Evolutionary conservation across 1,139 yeast genomes (phyloP).

Genomic region (Nakaseomyces kungkrabaensis): DNA sequence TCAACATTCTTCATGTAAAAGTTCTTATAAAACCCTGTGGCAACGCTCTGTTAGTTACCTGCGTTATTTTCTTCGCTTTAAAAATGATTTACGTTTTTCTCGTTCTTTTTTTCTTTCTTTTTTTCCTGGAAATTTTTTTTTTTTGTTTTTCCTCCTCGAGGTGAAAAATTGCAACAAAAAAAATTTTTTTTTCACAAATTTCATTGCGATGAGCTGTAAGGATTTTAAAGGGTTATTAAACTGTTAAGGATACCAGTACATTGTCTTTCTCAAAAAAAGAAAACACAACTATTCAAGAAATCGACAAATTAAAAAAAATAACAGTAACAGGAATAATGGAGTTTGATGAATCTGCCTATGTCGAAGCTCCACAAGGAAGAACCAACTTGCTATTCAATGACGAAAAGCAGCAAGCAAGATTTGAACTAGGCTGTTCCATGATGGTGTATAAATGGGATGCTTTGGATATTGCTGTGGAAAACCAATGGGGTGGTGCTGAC

Average conservation of each 20-base stretch:
- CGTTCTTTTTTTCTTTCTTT: background rate
- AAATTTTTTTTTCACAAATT: background rate
- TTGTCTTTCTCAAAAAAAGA: no score
- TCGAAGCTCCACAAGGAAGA: conserved; percentile 32
- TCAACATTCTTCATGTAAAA: background rate
- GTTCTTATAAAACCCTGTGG: background rate
- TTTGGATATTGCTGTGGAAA: conserved; percentile 84
- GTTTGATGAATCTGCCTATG: conserved; percentile 28
- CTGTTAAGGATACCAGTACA: no score
- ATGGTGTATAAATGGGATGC: conserved; percentile 84
- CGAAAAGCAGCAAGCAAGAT: conserved; percentile 65
- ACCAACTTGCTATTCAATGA: conserved; percentile 44
- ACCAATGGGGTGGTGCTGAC: conserved; percentile 92
- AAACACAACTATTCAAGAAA: no score
- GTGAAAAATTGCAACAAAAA: background rate
- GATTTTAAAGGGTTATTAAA: no score
- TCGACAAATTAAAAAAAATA: no score
- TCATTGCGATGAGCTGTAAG: background rate
- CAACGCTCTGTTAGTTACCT: background rate
- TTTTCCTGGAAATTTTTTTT: background rate
- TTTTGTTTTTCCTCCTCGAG: background rate
- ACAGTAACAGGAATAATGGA: background rate
- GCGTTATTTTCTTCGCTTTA: background rate
- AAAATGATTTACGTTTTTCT: background rate
- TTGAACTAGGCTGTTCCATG: conserved; percentile 93